Conservation (phyloP, 2,329 filamentous ascomycete species). For the Colletotrichum sublineola region DNA sequence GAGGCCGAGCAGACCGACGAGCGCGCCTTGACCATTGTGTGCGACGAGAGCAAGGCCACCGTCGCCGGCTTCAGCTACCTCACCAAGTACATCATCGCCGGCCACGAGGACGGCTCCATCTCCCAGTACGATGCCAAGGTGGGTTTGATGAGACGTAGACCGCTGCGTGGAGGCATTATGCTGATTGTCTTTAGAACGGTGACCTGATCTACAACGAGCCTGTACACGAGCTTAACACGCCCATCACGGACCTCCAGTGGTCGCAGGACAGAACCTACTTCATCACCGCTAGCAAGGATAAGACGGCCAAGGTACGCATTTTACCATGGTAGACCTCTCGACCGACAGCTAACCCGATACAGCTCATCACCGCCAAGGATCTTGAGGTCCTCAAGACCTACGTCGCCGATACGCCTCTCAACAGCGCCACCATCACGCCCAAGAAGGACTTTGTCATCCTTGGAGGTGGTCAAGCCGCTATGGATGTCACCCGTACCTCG, state of each 20-base stretch:
- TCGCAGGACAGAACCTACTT: conserved; percentile 95
- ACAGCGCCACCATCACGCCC: conserved; percentile 92
- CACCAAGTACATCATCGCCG: conserved; percentile 95
- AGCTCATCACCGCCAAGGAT: conserved; percentile 87
- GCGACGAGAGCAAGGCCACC: conserved; percentile 95
- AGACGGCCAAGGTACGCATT: conserved; percentile 82
- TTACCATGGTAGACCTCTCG: not conserved
- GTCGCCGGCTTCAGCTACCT: conserved; percentile 97
- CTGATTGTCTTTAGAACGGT: conserved; percentile 69
- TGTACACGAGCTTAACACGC: conserved; percentile 85
- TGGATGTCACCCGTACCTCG: conserved; percentile 97
- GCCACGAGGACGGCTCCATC: conserved; percentile 95
- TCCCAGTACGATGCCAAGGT: conserved; percentile 93
- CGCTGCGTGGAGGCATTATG: not conserved
- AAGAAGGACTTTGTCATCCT: conserved; percentile 99
- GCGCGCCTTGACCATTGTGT: conserved; percentile 87
- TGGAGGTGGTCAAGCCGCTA: conserved; percentile 96
- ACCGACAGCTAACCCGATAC: conserved; percentile 22
- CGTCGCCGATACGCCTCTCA: conserved; percentile 91
- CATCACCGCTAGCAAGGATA: conserved; percentile 98
- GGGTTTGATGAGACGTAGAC: conserved; percentile 44
- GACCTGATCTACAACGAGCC: conserved; percentile 85
- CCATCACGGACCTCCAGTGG: conserved; percentile 96
- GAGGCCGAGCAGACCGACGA: conserved; percentile 88
- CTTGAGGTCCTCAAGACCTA: conserved; percentile 96